Conservation (phyloP, 2,329 filamentous ascomycete species). For the Escovopsis weberi region DNA sequence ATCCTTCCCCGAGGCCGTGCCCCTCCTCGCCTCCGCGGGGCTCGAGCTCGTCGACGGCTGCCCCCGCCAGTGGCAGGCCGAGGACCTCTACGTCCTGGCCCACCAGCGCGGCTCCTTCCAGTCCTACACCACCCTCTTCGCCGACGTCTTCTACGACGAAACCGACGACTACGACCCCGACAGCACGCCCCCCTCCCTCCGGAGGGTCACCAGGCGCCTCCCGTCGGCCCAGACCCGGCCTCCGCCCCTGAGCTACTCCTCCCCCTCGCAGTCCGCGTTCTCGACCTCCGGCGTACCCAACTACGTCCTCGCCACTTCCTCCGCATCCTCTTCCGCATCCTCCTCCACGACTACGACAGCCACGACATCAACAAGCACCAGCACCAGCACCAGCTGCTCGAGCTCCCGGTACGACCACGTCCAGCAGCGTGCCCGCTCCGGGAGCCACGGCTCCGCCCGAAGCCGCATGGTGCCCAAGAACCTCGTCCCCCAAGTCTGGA, state of each 20-base stretch:
- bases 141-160: background rate
- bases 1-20: conserved; percentile 14
- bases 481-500: background rate
- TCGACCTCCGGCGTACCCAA: conserved; percentile 1
- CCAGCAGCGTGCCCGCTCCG: background rate
- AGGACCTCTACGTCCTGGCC: background rate
- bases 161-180: background rate
- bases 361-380: background rate
- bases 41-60: conserved; percentile 10
- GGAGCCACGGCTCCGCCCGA: background rate
- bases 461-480: background rate
- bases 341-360: background rate
- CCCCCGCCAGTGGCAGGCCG: conserved; percentile 1
- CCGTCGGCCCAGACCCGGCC: background rate
- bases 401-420: background rate
- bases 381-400: background rate
- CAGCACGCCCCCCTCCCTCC: conserved; percentile 2
- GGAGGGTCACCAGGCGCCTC: conserved; percentile 4
- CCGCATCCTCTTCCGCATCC: background rate
- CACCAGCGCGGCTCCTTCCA: background rate
- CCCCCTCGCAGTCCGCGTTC: conserved; percentile 2
- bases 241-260: conserved; percentile 1
- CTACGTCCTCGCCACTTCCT: conserved; percentile 1
- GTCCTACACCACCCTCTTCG: background rate
- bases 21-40: conserved; percentile 17